Evolutionary conservation across 805 yeast genomes (phyloP), one percentile per base, ranked within the genome.

Genomic region (Monosporozyma yasuniensis): DNA sequence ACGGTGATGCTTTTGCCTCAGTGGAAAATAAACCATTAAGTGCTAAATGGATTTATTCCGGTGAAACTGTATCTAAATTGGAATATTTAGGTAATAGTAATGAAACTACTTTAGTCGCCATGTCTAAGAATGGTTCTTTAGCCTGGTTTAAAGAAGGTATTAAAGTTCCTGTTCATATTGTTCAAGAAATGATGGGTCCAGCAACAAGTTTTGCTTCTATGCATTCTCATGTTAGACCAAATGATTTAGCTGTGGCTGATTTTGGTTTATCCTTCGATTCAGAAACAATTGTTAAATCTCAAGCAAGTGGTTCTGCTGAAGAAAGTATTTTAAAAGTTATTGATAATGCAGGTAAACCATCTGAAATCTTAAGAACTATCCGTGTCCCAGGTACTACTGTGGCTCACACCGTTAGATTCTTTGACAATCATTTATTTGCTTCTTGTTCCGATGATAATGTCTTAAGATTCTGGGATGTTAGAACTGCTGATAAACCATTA

Each of bases 1-100:
- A 32, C 14, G 95, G 84, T 41, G 91, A 83, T 52, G 88, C 83
- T 2, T 74, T 84, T 41, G 81, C 77, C 22, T 87, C 80, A 50
- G 51, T 56, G 11, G 61, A 60, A 43, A 48, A 52, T 6, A 50
- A 49, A n/a, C 52, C 55, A 16, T 49, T 59, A 28, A 44, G 51
- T 10, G 53, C 58, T 12, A 60, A 58, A 46, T 65, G 68, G 67
- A 52, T 56, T 11, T 65, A 61, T 44, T 60, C 57, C 14, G 69
- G 67, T 30, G 67, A 64, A 48, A 59, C 58, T 25, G 57, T 65
- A 14, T 58, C 57, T 7, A 64, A 64, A 50, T 48, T 65, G 55
- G 47, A 50, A n/a, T 56, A 58, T 34, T 46, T 63, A 42, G 61
- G 61, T 35, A 54, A 53, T 23, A 82, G 79, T 50, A 62, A 54